Conservation (phyloP, 73 alveolate genomes). For the Durusdinium trenchii region DNA sequence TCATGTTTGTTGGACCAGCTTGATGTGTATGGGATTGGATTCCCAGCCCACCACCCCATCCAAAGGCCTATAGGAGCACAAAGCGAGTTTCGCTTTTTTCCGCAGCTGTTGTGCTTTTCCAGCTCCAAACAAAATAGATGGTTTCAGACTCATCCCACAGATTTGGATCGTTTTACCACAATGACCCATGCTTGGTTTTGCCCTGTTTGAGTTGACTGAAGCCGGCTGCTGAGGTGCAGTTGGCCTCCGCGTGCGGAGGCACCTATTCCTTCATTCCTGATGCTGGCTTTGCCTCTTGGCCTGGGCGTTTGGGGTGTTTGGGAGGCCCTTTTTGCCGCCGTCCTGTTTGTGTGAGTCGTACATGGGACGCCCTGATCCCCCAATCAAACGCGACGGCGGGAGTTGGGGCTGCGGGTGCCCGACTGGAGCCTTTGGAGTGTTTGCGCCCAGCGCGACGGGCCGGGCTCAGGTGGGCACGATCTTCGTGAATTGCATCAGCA, state of each 20-base stretch:
- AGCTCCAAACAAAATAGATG: background rate
- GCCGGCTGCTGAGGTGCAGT: background rate
- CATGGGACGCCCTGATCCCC: background rate
- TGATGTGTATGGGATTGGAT: background rate
- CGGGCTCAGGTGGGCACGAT: slow-evolving; percentile 67
- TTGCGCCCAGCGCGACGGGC: background rate
- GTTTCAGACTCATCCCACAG: too few relatives aligned
- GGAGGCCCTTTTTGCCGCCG: background rate
- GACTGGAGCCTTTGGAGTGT: too few relatives aligned
- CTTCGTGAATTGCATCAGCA: slow-evolving; percentile 92
- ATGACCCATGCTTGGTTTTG: too few relatives aligned
- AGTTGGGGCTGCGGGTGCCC: too few relatives aligned
- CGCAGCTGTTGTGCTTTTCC: too few relatives aligned
- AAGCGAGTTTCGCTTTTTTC: too few relatives aligned
- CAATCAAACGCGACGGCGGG: too few relatives aligned
- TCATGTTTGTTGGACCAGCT: too few relatives aligned
- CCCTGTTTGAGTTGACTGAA: background rate
- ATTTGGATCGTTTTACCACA: too few relatives aligned
- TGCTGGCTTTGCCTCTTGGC: slow-evolving; percentile 53
- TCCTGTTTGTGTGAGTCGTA: background rate
- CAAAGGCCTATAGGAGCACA: too few relatives aligned
- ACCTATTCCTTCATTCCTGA: slow-evolving; percentile 88
- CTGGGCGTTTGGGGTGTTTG: background rate
- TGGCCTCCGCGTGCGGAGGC: slow-evolving; percentile 67
- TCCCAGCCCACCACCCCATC: too few relatives aligned